These are phyloP conservation scores for Fusarium anthophilum DNA, from an alignment of 2,329 filamentous ascomycete genomes.

Conservation along the genomic window DNA sequence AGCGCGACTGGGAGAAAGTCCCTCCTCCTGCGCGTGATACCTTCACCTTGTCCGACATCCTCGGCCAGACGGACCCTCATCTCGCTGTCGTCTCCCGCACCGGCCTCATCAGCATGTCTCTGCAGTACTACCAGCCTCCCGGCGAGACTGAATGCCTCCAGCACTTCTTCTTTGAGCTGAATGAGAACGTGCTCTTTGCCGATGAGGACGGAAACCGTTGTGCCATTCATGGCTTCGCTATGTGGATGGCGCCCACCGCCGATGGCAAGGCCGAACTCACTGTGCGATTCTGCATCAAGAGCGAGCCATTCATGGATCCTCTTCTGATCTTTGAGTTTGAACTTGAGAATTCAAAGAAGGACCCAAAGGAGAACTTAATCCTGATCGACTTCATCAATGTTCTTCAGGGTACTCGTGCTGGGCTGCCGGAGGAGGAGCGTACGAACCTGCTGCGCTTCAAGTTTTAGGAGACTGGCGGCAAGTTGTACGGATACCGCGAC, in stretches of 20 bases:
- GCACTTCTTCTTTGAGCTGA: slow-evolving; percentile 1
- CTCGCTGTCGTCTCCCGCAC: background rate
- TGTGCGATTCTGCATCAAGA: background rate
- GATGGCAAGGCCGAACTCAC: background rate
- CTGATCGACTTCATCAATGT: slow-evolving; percentile 10
- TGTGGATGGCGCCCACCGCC: slow-evolving; percentile 5
- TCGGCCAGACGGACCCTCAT: background rate
- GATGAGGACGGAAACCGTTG: background rate
- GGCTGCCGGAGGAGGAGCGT: background rate
- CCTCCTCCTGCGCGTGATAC: background rate
- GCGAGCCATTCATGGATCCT: background rate
- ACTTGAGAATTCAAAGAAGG: background rate
- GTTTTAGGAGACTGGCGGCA: background rate
- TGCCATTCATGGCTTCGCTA: background rate
- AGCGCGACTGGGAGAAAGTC: background rate
- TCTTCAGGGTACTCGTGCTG: background rate
- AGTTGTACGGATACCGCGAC: background rate
- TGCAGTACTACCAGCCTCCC: background rate
- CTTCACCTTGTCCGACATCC: slow-evolving; percentile 6
- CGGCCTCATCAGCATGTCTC: background rate
- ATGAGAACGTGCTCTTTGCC: background rate
- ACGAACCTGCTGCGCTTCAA: slow-evolving; percentile 6
- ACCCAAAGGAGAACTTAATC: background rate
- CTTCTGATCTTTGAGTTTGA: slow-evolving; percentile 10
- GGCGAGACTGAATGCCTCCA: background rate